Base-by-base conservation (phyloP, 495 filamentous ascomycete genomes). In the Xylaria intraflava region DNA sequence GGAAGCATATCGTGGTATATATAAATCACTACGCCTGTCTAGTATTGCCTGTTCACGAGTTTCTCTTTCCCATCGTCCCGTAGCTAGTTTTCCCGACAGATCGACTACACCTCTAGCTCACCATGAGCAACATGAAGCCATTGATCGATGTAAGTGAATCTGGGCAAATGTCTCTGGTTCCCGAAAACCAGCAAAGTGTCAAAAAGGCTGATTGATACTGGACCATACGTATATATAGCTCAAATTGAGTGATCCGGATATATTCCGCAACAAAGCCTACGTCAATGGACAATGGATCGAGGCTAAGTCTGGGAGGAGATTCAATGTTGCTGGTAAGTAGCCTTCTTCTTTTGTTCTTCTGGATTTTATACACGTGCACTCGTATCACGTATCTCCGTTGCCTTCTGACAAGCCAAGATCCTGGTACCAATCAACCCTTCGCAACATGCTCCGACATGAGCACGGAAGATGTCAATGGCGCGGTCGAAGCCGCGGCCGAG, bases 361-460 rank as follows among this genome's bases (percentile, higher is more conserved):
- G 8, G n/a, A n/a, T 33, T 12, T 33, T 33, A 6, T 33, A 12
- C 31, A 33, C 14, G 31, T 33, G 31, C 10, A 33, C 6, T 10
- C 10, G 9, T 9, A 9, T 33, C 31, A 33, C 14, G 11, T 33
- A 7, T 3, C 19, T 40, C 38, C 24, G n/a, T n/a, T n/a, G n/a
- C 10, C 4, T 43, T 7, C 40, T 43, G 20, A 43, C 20, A 24
- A 23, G 3, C n/a, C 40, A 38, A 63, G 85, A 88, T 60, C 85
- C 85, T 14, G 85, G 84, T 43, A 83, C 73, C 39, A 78, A 80
- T 53, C 70, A 79, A 43, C 60, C 78, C 10, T 89, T 81, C 78
- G 81, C 83, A 29, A 79, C 79, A 48, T 82, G 78, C 51, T 80
- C 85, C 20, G 72, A 73, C 57, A 83, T 77, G 65, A 69, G 72